Base-by-base conservation (phyloP, 176 grass and related monocot genomes). In the Alopecurus myosuroides region DNA sequence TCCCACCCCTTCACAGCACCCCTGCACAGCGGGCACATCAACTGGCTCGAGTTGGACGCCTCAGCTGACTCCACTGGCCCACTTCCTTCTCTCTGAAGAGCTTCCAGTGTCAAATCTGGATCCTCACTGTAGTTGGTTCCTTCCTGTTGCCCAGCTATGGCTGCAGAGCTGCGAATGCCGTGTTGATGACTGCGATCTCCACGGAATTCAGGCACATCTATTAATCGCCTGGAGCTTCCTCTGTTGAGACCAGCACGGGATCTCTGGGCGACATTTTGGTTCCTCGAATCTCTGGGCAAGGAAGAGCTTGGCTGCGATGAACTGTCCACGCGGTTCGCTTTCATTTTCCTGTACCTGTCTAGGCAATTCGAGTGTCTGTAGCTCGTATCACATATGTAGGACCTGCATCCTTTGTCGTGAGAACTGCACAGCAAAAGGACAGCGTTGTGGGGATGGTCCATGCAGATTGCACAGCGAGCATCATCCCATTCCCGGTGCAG, bases 381-480 rank as follows among this genome's bases (percentile, higher is more conserved):
- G 60, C 94, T 97, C 65, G 92, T 94, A 84, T 97, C 87, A 39
- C 92, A 97, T 44, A 97, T 88, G 87, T 92, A 97, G 40, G 88
- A 86, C 70, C 75, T 82, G 76, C 94, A 97, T 67, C 91, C 88
- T 80, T 90, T 93, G 67, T 94, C 92, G 84, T 91, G 55, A 57
- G 78, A 94, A 19, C 75, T 88, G 81, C 94, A 97, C 61, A 89
- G 22, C 26, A 97, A 58, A 57, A 85, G 89, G 20, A 97, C 94
- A 44, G 94, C 92, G 61, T 94, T 97, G 53, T 97, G 92, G 26
- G 94, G 94, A 81, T 97, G 89, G 51, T 97, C 94, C 94, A 97
- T 94, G 83, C 94, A 97, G 79, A 92, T 94, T 55, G 94, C 87
- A 66, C 94, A 94, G 29, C 69, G 62, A 79, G 85, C 82, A 49